Evolutionary conservation across 1,284 basidiomycete genomes (phyloP), one percentile per base, ranked within the genome.

Genomic region (Sporisorium sorghi): DNA sequence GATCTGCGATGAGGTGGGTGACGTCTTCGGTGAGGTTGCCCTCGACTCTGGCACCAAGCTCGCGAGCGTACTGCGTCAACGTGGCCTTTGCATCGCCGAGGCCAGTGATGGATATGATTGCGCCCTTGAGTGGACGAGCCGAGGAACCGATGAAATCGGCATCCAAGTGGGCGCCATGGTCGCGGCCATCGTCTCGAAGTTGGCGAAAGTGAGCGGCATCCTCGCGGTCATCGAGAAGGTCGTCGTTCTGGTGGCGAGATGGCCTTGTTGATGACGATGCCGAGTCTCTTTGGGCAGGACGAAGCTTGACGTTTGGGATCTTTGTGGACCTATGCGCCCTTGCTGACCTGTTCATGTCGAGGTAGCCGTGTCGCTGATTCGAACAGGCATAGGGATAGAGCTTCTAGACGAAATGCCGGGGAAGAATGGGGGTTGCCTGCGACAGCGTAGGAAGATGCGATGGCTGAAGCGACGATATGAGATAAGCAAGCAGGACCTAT

Each of bases 21-120:
- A 92, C 91, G 53, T 87, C 88, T 81, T 92, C 91, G 0, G 91
- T 93, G 58, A 94, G 89, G 58, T 91, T 90, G 21, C 85, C 87
- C 10, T 88, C 86, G 44, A 88, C 87, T 26, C 86, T 85, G 15
- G 91, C 92, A 15, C 92, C 93, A 9, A 93, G 89, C 79, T 92
- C 90, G 28, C 89, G 83, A 2, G 91, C 92, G 78, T 90, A 88
- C 64, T 90, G 90, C 79, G 91, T 91, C 32, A 93, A 67, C 3
- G 88, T 87, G 89, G 88, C 90, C 90, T 80, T 80, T 14, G 51
- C 37, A 84, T 93, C 91, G 42, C 85, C 74, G 15, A 90, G 87
- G 2, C 91, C 91, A 0, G 91, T 92, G 21, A 91, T 90, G 83
- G 90, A 92, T 6, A 93, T 76, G 1, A 89, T 86, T 19, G 91